Percentiles rank a stretch among this genome's conserved stretches.
These are phyloP conservation scores for Acarospora socialis DNA, from an alignment of 2,329 filamentous ascomycete genomes.

Conservation along the genomic window DNA sequence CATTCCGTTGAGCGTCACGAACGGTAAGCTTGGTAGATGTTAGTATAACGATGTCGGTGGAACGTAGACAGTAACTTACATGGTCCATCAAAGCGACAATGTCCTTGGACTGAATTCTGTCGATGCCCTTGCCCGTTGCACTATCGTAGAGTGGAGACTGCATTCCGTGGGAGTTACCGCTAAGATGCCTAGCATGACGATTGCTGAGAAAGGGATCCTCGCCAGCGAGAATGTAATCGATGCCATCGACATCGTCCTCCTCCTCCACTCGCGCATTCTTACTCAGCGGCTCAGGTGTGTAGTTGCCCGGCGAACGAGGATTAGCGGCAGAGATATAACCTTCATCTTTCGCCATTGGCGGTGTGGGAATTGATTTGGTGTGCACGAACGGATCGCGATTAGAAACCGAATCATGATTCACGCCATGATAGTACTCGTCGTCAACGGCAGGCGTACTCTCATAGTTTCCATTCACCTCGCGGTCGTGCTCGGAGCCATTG, in stretches of 20 bases:
- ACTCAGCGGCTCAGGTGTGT: constrained; percentile 31
- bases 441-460: constrained; percentile 4
- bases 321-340: constrained; percentile 75
- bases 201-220: constrained; percentile 53
- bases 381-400: constrained; percentile 22
- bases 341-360: constrained; percentile 60
- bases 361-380: constrained; percentile 32
- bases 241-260: constrained; percentile 35
- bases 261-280: constrained; percentile 40
- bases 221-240: constrained; percentile 32
- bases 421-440: constrained; percentile 18
- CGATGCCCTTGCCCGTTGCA: constrained; percentile 72
- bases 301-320: constrained; percentile 35
- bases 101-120: constrained; percentile 88
- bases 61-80: constrained; percentile 32
- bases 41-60: constrained; percentile 14
- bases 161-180: constrained; percentile 86
- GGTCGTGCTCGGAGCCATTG: constrained; percentile 36
- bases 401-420: constrained; percentile 25
- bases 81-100: constrained; percentile 98
- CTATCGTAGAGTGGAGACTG: constrained; percentile 80
- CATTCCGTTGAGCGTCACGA: constrained; percentile 88
- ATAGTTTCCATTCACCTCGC: constrained; percentile 17
- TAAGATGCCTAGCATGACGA: constrained; percentile 53
- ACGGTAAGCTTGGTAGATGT: constrained; percentile 57